Conservation (phyloP, 192 early-diverging fungal genomes). For the Fimicolochytrium jonesii region DNA sequence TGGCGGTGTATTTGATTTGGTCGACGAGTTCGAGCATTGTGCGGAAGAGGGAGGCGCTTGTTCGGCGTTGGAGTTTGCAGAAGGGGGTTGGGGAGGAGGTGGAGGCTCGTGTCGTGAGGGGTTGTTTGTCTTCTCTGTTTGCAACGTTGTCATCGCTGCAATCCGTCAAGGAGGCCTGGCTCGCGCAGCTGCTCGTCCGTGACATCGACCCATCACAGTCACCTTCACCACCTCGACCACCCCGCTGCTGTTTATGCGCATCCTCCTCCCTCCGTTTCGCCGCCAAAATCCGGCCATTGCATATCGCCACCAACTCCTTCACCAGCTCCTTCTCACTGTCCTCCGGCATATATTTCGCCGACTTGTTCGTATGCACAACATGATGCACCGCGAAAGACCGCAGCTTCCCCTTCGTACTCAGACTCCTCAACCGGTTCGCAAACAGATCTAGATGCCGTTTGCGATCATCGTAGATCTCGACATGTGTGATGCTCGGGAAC, state of each 20-base stretch:
- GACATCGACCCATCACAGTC: not conserved
- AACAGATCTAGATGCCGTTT: conserved; percentile 41
- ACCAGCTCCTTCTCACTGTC: conserved; percentile 38
- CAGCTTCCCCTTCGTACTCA: conserved; percentile 1
- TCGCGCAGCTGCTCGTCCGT: not conserved
- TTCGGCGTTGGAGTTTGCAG: not conserved
- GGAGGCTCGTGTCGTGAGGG: not conserved
- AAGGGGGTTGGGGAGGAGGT: not conserved
- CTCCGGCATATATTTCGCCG: conserved; percentile 23
- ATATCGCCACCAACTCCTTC: conserved; percentile 33
- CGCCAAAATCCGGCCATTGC: conserved; percentile 38
- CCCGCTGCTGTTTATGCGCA: not conserved
- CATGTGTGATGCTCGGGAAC: conserved; percentile 26
- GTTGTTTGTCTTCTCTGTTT: not conserved
- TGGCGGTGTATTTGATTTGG: conserved; percentile 32
- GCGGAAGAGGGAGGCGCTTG: conserved; percentile 34
- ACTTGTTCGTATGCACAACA: conserved; percentile 23
- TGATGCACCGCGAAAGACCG: conserved; percentile 17
- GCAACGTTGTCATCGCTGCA: not conserved
- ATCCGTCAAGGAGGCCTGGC: not conserved
- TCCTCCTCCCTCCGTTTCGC: conserved; percentile 16
- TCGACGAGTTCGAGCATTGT: conserved; percentile 31
- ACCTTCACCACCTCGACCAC: not conserved
- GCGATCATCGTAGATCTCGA: conserved; percentile 47
- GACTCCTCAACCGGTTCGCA: not conserved